These are phyloP conservation scores for Picea sitchensis DNA, from an alignment of 75 land plant species.

Conservation along the genomic window DNA sequence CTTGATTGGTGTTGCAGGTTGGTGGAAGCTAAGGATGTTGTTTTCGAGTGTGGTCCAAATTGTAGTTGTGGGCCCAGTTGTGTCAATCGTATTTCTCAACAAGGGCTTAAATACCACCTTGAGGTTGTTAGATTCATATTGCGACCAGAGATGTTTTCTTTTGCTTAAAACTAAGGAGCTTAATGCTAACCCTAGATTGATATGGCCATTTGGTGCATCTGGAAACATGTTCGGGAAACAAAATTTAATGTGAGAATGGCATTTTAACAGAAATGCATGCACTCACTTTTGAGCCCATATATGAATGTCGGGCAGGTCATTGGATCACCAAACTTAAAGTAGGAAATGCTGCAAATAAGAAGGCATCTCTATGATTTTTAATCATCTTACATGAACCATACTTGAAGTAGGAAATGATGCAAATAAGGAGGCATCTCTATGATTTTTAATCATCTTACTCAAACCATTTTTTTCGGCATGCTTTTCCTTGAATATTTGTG, in stretches of 20 bases:
- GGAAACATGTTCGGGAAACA: neutral
- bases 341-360: neutral
- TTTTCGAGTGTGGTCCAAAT: constrained; percentile 79
- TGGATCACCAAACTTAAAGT: no score
- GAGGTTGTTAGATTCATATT: constrained; percentile 34
- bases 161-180: neutral
- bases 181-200: neutral
- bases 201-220: neutral
- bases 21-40: constrained; percentile 63
- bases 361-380: neutral
- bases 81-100: constrained; percentile 65
- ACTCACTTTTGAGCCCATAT: neutral
- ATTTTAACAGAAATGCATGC: neutral
- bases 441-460: neutral
- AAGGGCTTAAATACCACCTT: constrained; percentile 53
- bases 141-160: neutral
- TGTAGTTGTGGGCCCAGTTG: constrained; percentile 71
- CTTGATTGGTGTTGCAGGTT: constrained; percentile 31
- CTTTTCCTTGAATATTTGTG: neutral
- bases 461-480: neutral
- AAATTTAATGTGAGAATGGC: neutral
- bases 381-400: neutral
- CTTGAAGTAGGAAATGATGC: neutral
- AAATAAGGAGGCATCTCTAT: neutral
- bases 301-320: neutral